Evolutionary conservation across 768 basidiomycete genomes (phyloP).

Genomic region (Plicaturopsis crispa): DNA sequence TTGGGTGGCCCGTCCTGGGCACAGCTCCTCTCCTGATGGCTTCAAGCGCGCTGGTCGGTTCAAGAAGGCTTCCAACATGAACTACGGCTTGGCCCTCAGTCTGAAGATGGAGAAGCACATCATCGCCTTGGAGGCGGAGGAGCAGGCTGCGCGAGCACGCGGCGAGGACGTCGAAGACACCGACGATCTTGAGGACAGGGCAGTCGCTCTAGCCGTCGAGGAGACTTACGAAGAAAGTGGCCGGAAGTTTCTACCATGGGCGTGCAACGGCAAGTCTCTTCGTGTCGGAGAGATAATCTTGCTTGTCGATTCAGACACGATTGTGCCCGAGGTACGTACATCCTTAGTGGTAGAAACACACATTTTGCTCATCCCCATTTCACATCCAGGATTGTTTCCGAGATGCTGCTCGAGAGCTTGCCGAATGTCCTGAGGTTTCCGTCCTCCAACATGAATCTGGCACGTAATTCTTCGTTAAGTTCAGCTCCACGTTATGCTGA

Average conservation of each 20-base stretch:
- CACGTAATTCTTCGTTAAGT: slow-evolving; percentile 21
- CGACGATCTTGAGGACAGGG: slow-evolving; percentile 62
- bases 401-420: slow-evolving; percentile 82
- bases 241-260: slow-evolving; percentile 63
- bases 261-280: slow-evolving; percentile 64
- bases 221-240: slow-evolving; percentile 58
- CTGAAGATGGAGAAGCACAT: slow-evolving; percentile 53
- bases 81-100: slow-evolving; percentile 67
- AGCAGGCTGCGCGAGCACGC: slow-evolving; percentile 23
- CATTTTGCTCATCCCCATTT: too few relatives aligned
- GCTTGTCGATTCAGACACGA: slow-evolving; percentile 75
- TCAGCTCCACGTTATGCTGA: not conserved
- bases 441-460: slow-evolving; percentile 90
- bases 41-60: slow-evolving; percentile 82
- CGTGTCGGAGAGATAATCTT: slow-evolving; percentile 77
- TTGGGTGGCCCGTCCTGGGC: slow-evolving; percentile 77
- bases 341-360: too few relatives aligned
- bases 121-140: slow-evolving; percentile 37
- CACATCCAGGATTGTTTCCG: slow-evolving; percentile 70
- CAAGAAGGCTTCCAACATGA: slow-evolving; percentile 92
- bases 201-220: slow-evolving; percentile 67
- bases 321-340: slow-evolving; percentile 65
- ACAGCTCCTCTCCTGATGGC: slow-evolving; percentile 52
- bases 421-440: slow-evolving; percentile 74
- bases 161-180: slow-evolving; percentile 29